Evolutionary conservation across 495 filamentous ascomycete species (phyloP), one percentile per base, ranked within the genome.

Genomic region (Aspergillus carlsbadensis): DNA sequence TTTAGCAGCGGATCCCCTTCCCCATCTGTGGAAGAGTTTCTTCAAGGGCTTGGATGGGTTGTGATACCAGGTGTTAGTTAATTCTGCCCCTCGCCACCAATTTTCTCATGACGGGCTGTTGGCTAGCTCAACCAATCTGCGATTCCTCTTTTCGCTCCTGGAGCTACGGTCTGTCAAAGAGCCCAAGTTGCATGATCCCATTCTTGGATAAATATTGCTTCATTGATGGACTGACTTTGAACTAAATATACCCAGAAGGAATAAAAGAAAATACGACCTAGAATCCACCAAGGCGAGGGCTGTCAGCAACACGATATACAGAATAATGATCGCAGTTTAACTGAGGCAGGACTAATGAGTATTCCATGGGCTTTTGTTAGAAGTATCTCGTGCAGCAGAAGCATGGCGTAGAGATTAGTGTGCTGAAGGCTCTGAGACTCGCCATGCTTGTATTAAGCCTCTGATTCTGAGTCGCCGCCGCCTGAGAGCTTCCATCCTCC

Each of bases 1-100:
- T 11, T 46, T 15, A 45, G 41, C 40, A 47, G 42, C 31, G 52
- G 33, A 24, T 26, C 52, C 18, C 40, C 31, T 7, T 18, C 41
- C 26, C 42, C 52, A 46, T 31, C 52, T 2, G 31, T 46, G 8
- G 10, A 15, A 37, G 52, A 55, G n/a, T 35, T 55, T n/a, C 11
- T 46, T 6, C 52, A 47, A 46, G 15, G 37, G 22, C 26, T 55
- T 46, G 52, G 52, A 34, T 55, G 52, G 52, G 31, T 45, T 46
- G 41, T 55, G 2, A 18, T 18, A 1, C 20, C 40, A 15, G 40
- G 40, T 31, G n/a, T 41, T 18, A 18, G 39, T 41, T 41, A 20
- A 41, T 41, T 41, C 39, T 41, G 18, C 39, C 39, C 39, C 39
- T 41, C 17, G 39, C 39, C 39, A 41, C 17, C 17, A 41, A 17